A percentile compares a stretch with the other conserved stretches of the same genome.
Evolutionary conservation across 1,284 basidiomycete genomes (phyloP).

Genomic region (Paramarasmius palmivorus): DNA sequence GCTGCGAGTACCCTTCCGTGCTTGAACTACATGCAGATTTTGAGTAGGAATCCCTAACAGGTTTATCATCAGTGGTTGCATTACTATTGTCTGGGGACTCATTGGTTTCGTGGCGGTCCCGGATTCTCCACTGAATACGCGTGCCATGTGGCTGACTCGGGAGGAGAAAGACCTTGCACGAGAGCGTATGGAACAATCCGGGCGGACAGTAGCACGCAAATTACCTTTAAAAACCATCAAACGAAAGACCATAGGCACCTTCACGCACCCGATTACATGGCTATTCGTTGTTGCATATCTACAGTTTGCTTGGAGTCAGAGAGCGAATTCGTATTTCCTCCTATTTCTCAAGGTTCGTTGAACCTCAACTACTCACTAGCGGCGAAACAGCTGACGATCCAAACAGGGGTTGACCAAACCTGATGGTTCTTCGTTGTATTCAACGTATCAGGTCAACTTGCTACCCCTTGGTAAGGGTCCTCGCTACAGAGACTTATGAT

Average conservation of each 20-base stretch:
- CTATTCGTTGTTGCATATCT: neutral
- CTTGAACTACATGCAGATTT: no score
- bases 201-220: neutral
- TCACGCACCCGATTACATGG: neutral
- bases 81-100: neutral
- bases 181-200: neutral
- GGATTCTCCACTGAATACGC: neutral
- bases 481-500: no score
- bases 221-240: neutral
- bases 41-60: neutral
- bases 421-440: no score
- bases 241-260: neutral
- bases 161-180: neutral
- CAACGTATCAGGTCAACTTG: no score
- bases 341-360: neutral
- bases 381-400: no score
- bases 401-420: no score
- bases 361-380: no score
- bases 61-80: neutral
- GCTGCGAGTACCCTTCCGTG: no score
- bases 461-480: no score
- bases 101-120: neutral
- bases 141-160: neutral
- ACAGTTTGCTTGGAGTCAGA: neutral
- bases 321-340: slow-evolving; percentile 1